A percentile compares a stretch with the other conserved stretches of the same genome.
phyloP scores from a whole-genome alignment of 2,329 filamentous ascomycete genomes.

The Byssothecium circinans region DNA sequence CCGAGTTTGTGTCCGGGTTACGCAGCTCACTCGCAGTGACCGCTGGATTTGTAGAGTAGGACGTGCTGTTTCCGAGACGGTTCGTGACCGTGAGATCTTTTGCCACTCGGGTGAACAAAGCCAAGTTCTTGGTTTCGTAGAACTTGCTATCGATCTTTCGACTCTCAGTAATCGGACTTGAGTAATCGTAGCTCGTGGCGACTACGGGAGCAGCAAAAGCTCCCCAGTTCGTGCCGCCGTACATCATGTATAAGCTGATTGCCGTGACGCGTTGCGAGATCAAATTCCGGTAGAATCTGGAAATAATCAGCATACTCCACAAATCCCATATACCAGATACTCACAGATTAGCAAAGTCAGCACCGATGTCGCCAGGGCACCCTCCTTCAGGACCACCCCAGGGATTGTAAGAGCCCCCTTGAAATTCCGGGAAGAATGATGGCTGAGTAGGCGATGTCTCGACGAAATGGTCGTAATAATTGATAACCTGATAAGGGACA shows the following conservation, averaged over 20 bases:
- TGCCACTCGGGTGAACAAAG: conserved; percentile 61
- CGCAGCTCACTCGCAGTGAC: conserved; percentile 60
- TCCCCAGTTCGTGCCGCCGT: conserved; percentile 67
- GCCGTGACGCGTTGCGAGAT: conserved; percentile 62
- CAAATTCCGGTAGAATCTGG: conserved; percentile 61
- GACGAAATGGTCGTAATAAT: conserved; percentile 53
- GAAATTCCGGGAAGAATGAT: conserved; percentile 61
- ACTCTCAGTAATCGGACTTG: conserved; percentile 62
- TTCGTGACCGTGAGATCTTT: conserved; percentile 60
- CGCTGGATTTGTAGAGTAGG: conserved; percentile 54
- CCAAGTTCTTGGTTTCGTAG: conserved; percentile 64
- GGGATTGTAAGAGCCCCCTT: conserved; percentile 62
- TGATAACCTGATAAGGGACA: conserved; percentile 55
- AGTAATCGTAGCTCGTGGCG: conserved; percentile 66
- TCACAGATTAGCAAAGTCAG: conserved; percentile 61
- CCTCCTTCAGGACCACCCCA: conserved; percentile 63
- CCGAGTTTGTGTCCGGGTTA: conserved; percentile 59
- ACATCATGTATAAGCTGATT: conserved; percentile 66
- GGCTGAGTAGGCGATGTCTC: conserved; percentile 51
- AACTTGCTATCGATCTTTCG: conserved; percentile 62
- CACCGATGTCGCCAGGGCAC: conserved; percentile 57
- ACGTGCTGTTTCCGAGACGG: conserved; percentile 51
- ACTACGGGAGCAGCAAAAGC: conserved; percentile 60
- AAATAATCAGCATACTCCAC: background rate
- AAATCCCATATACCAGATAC: background rate